phyloP scores from a whole-genome alignment of 192 early-diverging fungal genomes.

The Backusella mclennaniae region DNA sequence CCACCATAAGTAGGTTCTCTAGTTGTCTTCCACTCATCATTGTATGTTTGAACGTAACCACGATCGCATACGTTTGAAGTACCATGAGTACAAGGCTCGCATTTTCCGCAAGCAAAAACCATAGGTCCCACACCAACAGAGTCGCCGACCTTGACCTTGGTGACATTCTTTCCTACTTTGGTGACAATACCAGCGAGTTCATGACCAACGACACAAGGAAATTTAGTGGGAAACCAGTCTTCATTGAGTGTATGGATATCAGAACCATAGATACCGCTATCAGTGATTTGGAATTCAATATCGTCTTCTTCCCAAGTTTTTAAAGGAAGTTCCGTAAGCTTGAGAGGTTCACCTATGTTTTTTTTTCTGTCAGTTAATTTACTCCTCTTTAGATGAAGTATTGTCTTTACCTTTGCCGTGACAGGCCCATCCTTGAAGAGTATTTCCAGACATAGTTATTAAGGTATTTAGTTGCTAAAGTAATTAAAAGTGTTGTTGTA shows the following conservation, averaged over 20 bases:
- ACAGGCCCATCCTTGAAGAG: constrained; percentile 27
- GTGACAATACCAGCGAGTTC: constrained; percentile 48
- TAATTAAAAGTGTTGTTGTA: not conserved
- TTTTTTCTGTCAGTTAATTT: not conserved
- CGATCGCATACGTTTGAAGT: not conserved
- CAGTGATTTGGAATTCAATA: constrained; percentile 48
- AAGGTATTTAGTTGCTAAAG: not conserved
- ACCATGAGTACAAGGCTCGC: not conserved
- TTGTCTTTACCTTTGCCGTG: constrained; percentile 15
- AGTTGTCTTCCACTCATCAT: constrained; percentile 7
- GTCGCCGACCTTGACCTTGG: constrained; percentile 51
- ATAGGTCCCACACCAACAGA: constrained; percentile 44
- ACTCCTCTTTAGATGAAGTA: not conserved
- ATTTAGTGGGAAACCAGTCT: not conserved
- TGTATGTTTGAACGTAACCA: not conserved
- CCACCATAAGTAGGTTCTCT: constrained; percentile 37
- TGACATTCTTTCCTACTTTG: constrained; percentile 33
- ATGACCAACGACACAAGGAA: constrained; percentile 39
- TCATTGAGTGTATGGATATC: constrained; percentile 64
- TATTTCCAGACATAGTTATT: constrained; percentile 20
- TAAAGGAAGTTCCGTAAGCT: not conserved
- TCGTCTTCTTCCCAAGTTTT: constrained; percentile 24
- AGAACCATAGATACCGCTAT: constrained; percentile 76
- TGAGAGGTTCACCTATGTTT: not conserved
- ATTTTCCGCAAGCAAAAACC: not conserved